Base-by-base conservation (phyloP, 441 rosid species). In the Pelargonium exstipulatum region DNA sequence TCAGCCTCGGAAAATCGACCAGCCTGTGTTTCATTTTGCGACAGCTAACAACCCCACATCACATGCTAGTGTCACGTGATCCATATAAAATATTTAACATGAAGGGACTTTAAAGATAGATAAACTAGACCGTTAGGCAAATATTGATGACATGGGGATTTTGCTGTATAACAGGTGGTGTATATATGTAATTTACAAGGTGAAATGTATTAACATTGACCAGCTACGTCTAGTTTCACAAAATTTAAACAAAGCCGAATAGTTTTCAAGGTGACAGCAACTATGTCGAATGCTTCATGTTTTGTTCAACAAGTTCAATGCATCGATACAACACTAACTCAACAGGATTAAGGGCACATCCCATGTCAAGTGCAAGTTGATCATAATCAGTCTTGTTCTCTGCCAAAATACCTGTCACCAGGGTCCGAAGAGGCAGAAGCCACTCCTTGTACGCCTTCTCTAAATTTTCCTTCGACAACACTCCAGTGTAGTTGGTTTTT, bases 251-350 rank as follows among this genome's bases (percentile, higher is more conserved):
- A 51, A n/a, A n/a, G 17, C 9, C 12, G 12, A 42, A 42, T 42
- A 7, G 46, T 42, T 42, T 7, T 42, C 46, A 9, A 42, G 61
- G 4, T 37, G 18, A 65, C 68, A 8, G 17, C 1, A 42, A 45
- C 69, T 49, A 73, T 4, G 49, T 8, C 10, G 67, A n/a, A 63
- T 63, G 67, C 70, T 81, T 80, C 74, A 91, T 55, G 68, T 66
- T 86, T 67, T 83, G 92, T 81, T 91, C 97, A 2, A 88, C 90
- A 58, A 94, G 97, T 74, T 90, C 96, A n/a, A 91, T 86, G 77
- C 99, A 94, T 13, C 90, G 88, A 68, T 85, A 85, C 40, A 94
- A 74, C 71, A 91, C 97, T 45, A 85, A 14, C 75, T 86, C 92
- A 20, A 91, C 71, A 10, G 90, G 94, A 78, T 87, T 86, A 49